Conservation (phyloP, 768 basidiomycete genomes). For the Boletus edulis region DNA sequence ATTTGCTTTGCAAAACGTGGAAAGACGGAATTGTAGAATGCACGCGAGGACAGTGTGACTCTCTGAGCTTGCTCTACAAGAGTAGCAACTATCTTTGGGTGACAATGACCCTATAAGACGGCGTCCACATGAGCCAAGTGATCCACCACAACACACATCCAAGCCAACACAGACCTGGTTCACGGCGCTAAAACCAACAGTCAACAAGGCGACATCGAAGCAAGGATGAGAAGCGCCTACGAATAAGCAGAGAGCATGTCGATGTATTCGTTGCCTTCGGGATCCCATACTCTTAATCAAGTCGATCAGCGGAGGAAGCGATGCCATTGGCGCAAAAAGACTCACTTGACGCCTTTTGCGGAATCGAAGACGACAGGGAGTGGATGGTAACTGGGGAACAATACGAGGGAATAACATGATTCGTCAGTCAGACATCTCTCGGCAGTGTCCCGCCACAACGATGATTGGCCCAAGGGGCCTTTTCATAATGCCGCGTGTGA, state of each 20-base stretch:
- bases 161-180: conserved; percentile 63
- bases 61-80: conserved; percentile 83
- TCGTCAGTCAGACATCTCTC: conserved; percentile 23
- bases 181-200: conserved; percentile 56
- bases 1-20: conserved; percentile 87
- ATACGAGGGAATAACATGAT: conserved; percentile 39
- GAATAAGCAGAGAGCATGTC: conserved; percentile 99
- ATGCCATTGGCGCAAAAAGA: conserved; percentile 35
- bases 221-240: conserved; percentile 43
- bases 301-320: conserved; percentile 1
- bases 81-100: conserved; percentile 80
- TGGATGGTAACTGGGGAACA: conserved; percentile 82
- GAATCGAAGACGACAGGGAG: conserved; percentile 92
- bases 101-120: conserved; percentile 76
- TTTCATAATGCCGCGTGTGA: conserved; percentile 19
- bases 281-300: conserved; percentile 75
- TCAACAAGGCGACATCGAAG: not conserved
- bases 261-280: conserved; percentile 93
- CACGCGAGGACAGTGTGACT: conserved; percentile 91
- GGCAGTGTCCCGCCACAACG: conserved; percentile 7
- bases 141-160: conserved; percentile 2
- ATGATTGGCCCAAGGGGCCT: conserved; percentile 19
- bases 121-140: conserved; percentile 12
- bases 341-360: conserved; percentile 87
- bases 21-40: conserved; percentile 93